Conservation (phyloP, 768 basidiomycete genomes). For the Macrolepiota albuminosa region DNA sequence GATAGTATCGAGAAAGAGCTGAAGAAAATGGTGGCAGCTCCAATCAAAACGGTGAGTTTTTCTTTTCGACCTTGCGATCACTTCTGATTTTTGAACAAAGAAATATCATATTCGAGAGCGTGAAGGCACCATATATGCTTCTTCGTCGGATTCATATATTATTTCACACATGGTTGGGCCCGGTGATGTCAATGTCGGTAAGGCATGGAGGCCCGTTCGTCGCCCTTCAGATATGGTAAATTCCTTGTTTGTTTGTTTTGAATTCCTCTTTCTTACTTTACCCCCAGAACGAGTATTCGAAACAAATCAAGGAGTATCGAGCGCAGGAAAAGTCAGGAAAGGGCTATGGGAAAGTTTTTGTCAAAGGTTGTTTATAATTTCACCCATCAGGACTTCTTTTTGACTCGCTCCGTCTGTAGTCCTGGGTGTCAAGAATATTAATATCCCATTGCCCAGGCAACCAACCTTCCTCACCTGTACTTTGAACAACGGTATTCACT, state of each 20-base stretch:
- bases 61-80: conserved; percentile 4
- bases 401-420: conserved; percentile 44
- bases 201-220: conserved; percentile 83
- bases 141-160: conserved; percentile 66
- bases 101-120: conserved; percentile 82
- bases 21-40: conserved; percentile 50
- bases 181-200: conserved; percentile 78
- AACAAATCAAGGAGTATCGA: conserved; percentile 80
- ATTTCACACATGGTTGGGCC: conserved; percentile 67
- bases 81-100: conserved; percentile 29
- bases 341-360: conserved; percentile 89
- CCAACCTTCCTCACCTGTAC: conserved; percentile 77
- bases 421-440: conserved; percentile 64
- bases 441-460: conserved; percentile 75
- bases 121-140: conserved; percentile 74
- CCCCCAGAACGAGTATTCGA: conserved; percentile 84
- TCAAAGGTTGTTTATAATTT: conserved; percentile 60
- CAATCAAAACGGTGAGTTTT: conserved; percentile 36
- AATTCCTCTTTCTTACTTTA: conserved; percentile 7
- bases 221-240: conserved; percentile 93
- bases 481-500: conserved; percentile 95
- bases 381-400: background rate
- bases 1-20: conserved; percentile 76
- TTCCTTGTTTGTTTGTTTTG: background rate
- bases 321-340: conserved; percentile 75